phyloP scores from a whole-genome alignment of 1,139 yeast genomes.

The Candida tetrigidarum region DNA sequence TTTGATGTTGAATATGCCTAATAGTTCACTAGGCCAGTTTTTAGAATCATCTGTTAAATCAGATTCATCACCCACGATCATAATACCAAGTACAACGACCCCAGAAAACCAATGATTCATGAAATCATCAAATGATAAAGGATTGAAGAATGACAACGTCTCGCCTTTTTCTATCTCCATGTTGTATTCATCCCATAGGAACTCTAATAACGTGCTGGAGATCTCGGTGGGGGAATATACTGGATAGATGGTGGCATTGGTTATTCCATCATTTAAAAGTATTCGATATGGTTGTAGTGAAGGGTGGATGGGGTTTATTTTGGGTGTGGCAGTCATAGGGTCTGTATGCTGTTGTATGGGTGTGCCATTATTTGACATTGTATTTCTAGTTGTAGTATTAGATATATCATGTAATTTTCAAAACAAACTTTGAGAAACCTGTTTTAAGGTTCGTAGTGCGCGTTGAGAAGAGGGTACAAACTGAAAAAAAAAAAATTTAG shows the following conservation, averaged over 20 bases:
- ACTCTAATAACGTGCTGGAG: slow-evolving; percentile 79
- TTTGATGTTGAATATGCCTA: slow-evolving; percentile 82
- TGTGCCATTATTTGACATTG: neutral
- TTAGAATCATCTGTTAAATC: slow-evolving; percentile 30
- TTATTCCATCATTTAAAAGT: slow-evolving; percentile 82
- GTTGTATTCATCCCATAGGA: slow-evolving; percentile 89
- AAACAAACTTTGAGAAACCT: too few relatives aligned
- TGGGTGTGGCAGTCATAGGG: slow-evolving; percentile 19
- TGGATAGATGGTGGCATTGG: slow-evolving; percentile 92
- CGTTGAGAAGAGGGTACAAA: too few relatives aligned
- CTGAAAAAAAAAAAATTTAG: neutral
- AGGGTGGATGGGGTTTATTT: slow-evolving; percentile 34
- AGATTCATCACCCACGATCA: slow-evolving; percentile 80
- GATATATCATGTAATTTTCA: neutral
- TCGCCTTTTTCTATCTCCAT: slow-evolving; percentile 92
- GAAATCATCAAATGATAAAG: slow-evolving; percentile 73
- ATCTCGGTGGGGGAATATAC: slow-evolving; percentile 63
- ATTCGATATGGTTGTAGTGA: slow-evolving; percentile 57
- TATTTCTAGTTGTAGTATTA: neutral
- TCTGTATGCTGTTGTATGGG: slow-evolving; percentile 35
- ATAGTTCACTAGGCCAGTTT: slow-evolving; percentile 89
- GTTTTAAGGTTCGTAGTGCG: too few relatives aligned
- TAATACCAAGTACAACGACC: slow-evolving; percentile 80
- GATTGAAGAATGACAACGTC: slow-evolving; percentile 82
- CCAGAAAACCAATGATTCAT: slow-evolving; percentile 80